Evolutionary conservation across 306 rosid genomes (phyloP).

Genomic region (Vicia faba): DNA sequence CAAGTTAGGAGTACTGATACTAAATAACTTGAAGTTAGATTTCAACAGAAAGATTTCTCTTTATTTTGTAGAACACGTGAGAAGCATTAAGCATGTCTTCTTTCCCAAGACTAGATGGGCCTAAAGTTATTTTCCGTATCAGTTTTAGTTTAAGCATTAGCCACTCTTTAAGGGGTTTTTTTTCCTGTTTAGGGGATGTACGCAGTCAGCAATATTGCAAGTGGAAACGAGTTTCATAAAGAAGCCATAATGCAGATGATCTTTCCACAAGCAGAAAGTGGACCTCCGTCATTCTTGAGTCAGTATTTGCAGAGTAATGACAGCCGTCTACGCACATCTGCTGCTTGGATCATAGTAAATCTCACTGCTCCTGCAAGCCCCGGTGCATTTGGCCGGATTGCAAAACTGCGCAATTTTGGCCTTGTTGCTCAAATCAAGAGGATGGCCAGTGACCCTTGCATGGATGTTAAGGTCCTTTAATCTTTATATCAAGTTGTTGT

Average conservation of each 20-base stretch:
- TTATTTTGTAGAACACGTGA: no score
- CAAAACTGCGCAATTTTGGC: conserved; percentile 61
- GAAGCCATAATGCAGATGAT: conserved; percentile 71
- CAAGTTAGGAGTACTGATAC: no score
- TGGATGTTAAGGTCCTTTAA: conserved; percentile 69
- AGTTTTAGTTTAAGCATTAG: background rate
- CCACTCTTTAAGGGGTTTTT: conserved; percentile 5
- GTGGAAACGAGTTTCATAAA: conserved; percentile 82
- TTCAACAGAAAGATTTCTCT: no score
- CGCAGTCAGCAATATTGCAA: conserved; percentile 69
- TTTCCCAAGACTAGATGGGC: background rate
- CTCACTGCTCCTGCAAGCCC: conserved; percentile 70
- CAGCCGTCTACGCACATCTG: conserved; percentile 59
- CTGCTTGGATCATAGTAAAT: conserved; percentile 75
- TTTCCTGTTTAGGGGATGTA: conserved; percentile 64
- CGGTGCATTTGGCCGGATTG: conserved; percentile 53
- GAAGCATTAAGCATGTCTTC: no score
- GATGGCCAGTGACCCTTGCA: conserved; percentile 74
- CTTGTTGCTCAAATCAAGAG: conserved; percentile 70
- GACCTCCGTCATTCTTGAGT: conserved; percentile 51
- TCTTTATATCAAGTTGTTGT: conserved; percentile 17
- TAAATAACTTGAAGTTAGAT: no score
- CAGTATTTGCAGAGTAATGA: conserved; percentile 68
- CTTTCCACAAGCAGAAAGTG: conserved; percentile 52
- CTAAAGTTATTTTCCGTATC: conserved; percentile 5